These are phyloP conservation scores for Fusarium tuaranense DNA, from an alignment of 2,329 filamentous ascomycete genomes.

Conservation along the genomic window DNA sequence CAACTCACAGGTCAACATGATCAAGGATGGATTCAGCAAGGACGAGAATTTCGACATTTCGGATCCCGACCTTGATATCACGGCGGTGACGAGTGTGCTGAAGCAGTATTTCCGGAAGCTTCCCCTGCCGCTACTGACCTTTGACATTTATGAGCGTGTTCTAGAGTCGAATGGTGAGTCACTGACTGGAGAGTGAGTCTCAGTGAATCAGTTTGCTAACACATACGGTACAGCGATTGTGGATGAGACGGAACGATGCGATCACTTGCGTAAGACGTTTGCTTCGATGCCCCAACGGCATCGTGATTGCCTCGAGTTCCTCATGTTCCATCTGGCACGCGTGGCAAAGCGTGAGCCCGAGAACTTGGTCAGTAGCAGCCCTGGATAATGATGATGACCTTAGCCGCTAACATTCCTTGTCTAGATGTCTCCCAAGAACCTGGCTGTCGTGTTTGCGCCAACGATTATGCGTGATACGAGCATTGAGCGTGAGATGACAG, in stretches of 20 bases:
- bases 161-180: conserved; percentile 81
- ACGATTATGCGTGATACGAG: conserved; percentile 95
- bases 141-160: conserved; percentile 89
- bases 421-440: conserved; percentile 94
- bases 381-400: neutral
- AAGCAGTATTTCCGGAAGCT: conserved; percentile 98
- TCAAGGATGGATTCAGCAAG: conserved; percentile 92
- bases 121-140: conserved; percentile 89
- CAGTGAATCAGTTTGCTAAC: conserved; percentile 37
- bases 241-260: conserved; percentile 75
- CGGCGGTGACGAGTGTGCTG: conserved; percentile 92
- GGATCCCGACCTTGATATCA: conserved; percentile 93
- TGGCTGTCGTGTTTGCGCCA: conserved; percentile 96
- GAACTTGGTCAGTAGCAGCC: conserved; percentile 74
- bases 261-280: conserved; percentile 79
- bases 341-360: conserved; percentile 86
- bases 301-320: conserved; percentile 89
- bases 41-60: conserved; percentile 91
- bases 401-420: conserved; percentile 25
- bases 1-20: conserved; percentile 87
- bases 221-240: conserved; percentile 64
- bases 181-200: neutral
- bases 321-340: conserved; percentile 91
- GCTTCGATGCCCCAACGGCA: conserved; percentile 85
- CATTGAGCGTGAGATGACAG: conserved; percentile 93